Evolutionary conservation across 129 eudicot species (phyloP).

Genomic region (Pseudognaphalium luteoalbum): DNA sequence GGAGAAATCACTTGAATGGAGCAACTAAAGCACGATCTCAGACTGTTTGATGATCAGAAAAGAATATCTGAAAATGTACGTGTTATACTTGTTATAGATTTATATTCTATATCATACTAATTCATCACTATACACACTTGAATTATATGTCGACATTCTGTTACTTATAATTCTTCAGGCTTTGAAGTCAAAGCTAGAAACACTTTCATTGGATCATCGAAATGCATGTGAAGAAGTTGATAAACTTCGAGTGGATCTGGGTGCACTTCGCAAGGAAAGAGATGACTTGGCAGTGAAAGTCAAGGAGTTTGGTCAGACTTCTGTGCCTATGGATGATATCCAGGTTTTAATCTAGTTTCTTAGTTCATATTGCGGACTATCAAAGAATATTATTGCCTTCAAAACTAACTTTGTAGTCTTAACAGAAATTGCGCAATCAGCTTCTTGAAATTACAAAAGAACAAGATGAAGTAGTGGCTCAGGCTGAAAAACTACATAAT

Average conservation of each 20-base stretch:
- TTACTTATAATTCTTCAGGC: conserved; percentile 33
- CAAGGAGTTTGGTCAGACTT: conserved; percentile 34
- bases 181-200: conserved; percentile 40
- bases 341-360: conserved; percentile 40
- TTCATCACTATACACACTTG: conserved; percentile 3
- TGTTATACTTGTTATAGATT: background rate
- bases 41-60: conserved; percentile 40
- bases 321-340: conserved; percentile 34
- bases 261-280: conserved; percentile 46
- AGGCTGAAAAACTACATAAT: conserved; percentile 28
- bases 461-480: conserved; percentile 23
- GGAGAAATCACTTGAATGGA: conserved; percentile 54
- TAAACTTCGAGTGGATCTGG: conserved; percentile 49
- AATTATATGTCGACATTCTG: background rate
- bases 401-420: conserved; percentile 8
- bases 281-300: conserved; percentile 36
- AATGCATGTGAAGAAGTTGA: conserved; percentile 49
- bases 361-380: background rate
- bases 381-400: background rate
- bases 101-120: background rate
- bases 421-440: conserved; percentile 29
- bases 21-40: conserved; percentile 47
- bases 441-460: conserved; percentile 32
- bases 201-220: conserved; percentile 44
- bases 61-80: conserved; percentile 53